Conservation (phyloP, 345 rosid species). For the Citrus medica region DNA sequence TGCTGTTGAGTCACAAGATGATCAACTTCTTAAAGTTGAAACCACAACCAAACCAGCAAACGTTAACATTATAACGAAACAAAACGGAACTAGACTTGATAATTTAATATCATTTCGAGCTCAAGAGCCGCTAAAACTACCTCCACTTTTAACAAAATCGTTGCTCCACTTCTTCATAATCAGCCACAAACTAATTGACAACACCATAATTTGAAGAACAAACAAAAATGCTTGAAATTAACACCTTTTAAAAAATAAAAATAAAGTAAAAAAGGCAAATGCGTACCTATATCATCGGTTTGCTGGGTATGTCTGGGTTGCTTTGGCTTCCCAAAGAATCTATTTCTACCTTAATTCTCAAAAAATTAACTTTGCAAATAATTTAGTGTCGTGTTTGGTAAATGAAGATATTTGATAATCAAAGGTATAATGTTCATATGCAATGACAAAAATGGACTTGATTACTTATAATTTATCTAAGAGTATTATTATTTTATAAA, state of each 20-base stretch:
- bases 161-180: no score
- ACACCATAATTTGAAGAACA: background rate
- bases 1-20: background rate
- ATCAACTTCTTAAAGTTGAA: background rate
- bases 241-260: background rate
- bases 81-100: background rate
- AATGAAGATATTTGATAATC: no score
- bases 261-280: background rate
- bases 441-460: no score
- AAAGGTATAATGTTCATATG: no score
- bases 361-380: no score
- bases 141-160: background rate
- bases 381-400: no score
- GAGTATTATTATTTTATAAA: no score
- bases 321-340: no score
- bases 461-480: no score
- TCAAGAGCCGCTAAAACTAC: background rate
- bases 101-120: background rate
- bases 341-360: no score
- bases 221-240: no score
- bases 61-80: background rate
- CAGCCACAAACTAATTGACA: background rate
- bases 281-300: slow-evolving; percentile 95
- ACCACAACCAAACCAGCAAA: background rate
- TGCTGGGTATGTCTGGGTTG: slow-evolving; percentile 18